Base-by-base conservation (phyloP, 2,329 filamentous ascomycete species). In the Orbilia ellipsospora region DNA sequence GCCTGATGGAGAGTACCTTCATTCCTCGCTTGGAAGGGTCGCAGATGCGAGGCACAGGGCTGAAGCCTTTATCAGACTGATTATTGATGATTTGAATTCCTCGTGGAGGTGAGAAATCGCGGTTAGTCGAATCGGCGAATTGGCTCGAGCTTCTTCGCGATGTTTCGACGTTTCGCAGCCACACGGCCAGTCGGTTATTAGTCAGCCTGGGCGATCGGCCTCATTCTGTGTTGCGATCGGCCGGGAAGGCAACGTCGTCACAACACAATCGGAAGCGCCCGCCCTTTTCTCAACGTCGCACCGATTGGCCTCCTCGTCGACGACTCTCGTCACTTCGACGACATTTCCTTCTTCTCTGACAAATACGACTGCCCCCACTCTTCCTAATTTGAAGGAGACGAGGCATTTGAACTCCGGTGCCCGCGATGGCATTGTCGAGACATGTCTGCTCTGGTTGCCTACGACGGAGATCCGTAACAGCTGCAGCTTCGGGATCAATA, bases 381-480 rank as follows among this genome's bases (percentile, higher is more conserved):
- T 36, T 36, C 10, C 31, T 36, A 1, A 2, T 31, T 36, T 10
- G 2, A 36, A 10, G 31, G 31, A 36, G 31, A 36, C 31, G 31
- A 36, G 31, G 10, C 31, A 36, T 36, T 10, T 10, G 31, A 36
- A 3, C 31, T 18, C 18, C 56, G 56, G 61, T 36, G 67, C 44
- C 60, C 18, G 20, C 16, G n/a, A 72, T 72, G 67, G 60, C 67
- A 50, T 18, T 60, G 67, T 64, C 60, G 18, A 26, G 59, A 28
- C 54, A 72, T 45, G 23, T 60, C 54, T 72, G 51, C 10, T 16
- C 42, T 65, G 51, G 67, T 20, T 72, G 67, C 67, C 60, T 72
- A 31, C 60, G 67, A 56, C 66, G 66, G 50, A 20, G 20, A 55
- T 26, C 36, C n/a, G 42, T 51, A 56, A 12, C 44, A 48, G 15